Evolutionary conservation across 306 rosid genomes (phyloP).

Genomic region (Castanospermum australe): DNA sequence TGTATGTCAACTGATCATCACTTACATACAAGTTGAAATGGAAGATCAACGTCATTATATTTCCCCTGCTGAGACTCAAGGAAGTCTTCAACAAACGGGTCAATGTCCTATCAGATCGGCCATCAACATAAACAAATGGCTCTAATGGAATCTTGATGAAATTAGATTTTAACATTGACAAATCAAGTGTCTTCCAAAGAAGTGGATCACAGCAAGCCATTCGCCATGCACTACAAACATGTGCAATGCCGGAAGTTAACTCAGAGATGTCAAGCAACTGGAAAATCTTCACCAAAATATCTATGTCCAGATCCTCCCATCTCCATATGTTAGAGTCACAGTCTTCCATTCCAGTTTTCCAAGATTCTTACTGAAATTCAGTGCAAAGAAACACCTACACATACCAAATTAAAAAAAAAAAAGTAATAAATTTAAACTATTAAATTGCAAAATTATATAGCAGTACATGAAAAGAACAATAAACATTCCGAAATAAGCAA

Average conservation of each 20-base stretch:
- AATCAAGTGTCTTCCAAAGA: conserved; percentile 76
- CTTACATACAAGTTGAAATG: conserved; percentile 71
- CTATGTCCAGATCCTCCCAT: conserved; percentile 79
- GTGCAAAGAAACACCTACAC: conserved; percentile 27
- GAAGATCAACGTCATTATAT: conserved; percentile 56
- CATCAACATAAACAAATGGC: conserved; percentile 73
- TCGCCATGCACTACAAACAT: conserved; percentile 75
- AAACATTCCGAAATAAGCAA: background rate
- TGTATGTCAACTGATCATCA: conserved; percentile 70
- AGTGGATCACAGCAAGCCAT: conserved; percentile 68
- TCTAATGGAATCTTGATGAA: conserved; percentile 76
- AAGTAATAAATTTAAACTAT: background rate
- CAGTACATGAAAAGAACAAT: background rate
- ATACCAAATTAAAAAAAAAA: conserved; percentile 17
- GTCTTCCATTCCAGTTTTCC: conserved; percentile 60
- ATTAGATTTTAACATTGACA: conserved; percentile 65
- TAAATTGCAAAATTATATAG: conserved; percentile 4
- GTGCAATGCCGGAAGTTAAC: conserved; percentile 68
- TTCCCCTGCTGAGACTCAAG: conserved; percentile 60
- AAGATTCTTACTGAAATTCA: conserved; percentile 24
- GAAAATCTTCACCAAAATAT: conserved; percentile 71
- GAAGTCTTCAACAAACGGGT: conserved; percentile 65
- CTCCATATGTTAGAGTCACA: conserved; percentile 28
- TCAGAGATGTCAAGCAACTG: conserved; percentile 58
- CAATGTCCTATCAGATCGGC: conserved; percentile 52